Base-by-base conservation (phyloP, 2,329 filamentous ascomycete genomes). In the Macrophomina tecta region DNA sequence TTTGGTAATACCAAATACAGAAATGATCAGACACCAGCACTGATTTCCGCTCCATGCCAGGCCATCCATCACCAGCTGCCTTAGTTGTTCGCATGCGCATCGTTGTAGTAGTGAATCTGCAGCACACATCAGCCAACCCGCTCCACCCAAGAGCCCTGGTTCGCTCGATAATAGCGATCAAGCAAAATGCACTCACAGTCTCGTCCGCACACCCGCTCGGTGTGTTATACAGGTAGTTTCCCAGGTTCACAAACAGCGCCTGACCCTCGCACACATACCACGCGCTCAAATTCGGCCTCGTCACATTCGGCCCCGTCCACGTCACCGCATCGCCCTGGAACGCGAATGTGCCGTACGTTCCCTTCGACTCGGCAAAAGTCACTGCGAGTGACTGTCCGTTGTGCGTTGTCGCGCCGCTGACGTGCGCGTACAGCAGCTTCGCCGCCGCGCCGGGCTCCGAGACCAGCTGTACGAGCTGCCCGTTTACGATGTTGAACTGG, bases 311-410 rank as follows among this genome's bases (percentile, higher is more conserved):
- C 14, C 79, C 80, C 64, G 75, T 80, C 87, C 86, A 89, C 11
- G 83, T 84, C 40, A 88, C 73, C 2, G 85, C 82, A 73, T 89
- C 86, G n/a, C 86, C 86, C 69, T 83, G 82, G 74, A 83, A 89
- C 0, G 76, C 82, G 73, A 89, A 89, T 0, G 82, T 82, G 6
- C 86, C 86, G 67, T 85, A 88, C 0, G 80, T 76, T 73, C 85
- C 87, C 73, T 83, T 80, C 48, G 78, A 80, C 55, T 79, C 77
- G 23, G 79, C 80, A 75, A 88, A 89, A 55, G 78, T 82, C 3
- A 87, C 82, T 4, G 80, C 76, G 49, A 89, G 80, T 62, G 80
- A 71, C 4, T 40, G 8, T 8, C 74, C 73, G 66, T 77, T 76
- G 70, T 77, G 74, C 30, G 66, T 70, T 2, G 72, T 69, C 32